Percentiles rank a stretch among this genome's conserved stretches.
Conservation (phyloP, 148 eudicot genomes). For the Chenopodium formosanum region DNA sequence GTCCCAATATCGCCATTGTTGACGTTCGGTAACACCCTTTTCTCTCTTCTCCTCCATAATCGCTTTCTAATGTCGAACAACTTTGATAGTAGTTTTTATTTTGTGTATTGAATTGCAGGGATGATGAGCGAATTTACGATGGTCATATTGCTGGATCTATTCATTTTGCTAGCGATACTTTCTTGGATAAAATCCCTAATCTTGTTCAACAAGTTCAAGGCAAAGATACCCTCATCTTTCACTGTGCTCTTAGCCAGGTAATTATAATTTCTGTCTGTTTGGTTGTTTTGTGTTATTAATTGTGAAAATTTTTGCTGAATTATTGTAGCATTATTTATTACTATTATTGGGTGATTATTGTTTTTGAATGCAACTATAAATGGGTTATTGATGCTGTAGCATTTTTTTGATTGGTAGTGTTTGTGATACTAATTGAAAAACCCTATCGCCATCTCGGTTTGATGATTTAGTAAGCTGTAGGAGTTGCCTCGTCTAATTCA, state of each 20-base stretch:
- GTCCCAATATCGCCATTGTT: slow-evolving; percentile 74
- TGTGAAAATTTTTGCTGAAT: background rate
- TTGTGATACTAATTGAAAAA: background rate
- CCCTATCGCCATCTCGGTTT: background rate
- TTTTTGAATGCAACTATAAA: background rate
- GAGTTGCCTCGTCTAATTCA: too few relatives aligned
- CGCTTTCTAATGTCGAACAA: background rate
- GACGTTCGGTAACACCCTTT: slow-evolving; percentile 69
- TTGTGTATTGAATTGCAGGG: slow-evolving; percentile 35
- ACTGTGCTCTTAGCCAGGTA: slow-evolving; percentile 98
- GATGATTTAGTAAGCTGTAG: background rate
- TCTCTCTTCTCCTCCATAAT: background rate
- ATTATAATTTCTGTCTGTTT: background rate
- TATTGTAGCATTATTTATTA: background rate
- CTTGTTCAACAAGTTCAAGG: slow-evolving; percentile 60
- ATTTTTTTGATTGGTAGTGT: background rate
- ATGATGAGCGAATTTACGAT: slow-evolving; percentile 76
- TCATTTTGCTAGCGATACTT: slow-evolving; percentile 78
- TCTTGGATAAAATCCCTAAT: slow-evolving; percentile 64
- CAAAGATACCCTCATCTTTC: slow-evolving; percentile 88
- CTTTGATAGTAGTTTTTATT: background rate
- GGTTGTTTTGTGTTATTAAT: background rate
- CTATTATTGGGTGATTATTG: background rate
- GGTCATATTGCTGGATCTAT: slow-evolving; percentile 94
- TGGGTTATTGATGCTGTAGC: background rate